Evolutionary conservation across 805 yeast species (phyloP), one percentile per base, ranked within the genome.

Genomic region (Kluyveromyces nonfermentans): DNA sequence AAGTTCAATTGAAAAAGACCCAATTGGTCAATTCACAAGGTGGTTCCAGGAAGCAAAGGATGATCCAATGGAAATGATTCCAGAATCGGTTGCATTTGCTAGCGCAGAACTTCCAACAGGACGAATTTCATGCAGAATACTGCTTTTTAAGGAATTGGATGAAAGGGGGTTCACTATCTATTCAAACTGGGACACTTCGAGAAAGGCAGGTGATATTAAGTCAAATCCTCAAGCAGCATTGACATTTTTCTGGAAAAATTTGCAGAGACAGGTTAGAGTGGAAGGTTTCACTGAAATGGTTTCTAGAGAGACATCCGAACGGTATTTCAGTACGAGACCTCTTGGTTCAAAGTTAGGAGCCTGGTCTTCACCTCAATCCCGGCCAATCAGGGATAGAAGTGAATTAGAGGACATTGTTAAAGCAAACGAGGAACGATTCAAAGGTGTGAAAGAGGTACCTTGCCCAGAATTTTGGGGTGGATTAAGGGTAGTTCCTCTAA

Each of bases 391-490:
- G 12, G 62, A 69, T 35, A 71, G 96, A 50, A 75, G 75, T 14
- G 84, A 77, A 52, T 74, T 90, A 47, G 84, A 88, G 32, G 55
- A 59, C 0, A 54, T 71, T 14, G 77, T 77, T 41, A 57, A 62
- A 9, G 59, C 68, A 21, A 72, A 67, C 47, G 80, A 71, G 44
- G 65, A 72, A 44, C 72, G 78, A 59, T 86, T 85, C 49, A 75
- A 78, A 49, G 78, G 72, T 34, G 61, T 65, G 35, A 76, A 76
- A 31, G 78, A 80, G 33, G 78, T 93, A 36, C 94, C 95, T 22
- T 83, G 95, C 50, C 98, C 98, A 14, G 89, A 85, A 31, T 82
- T 70, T 60, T 93, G 98, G 98, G 98, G 97, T 43, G 98, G 98
- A 0, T 60, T 93, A 40, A 74, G 95, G 57, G 72, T 93, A 15